phyloP scores from a whole-genome alignment of 2,329 filamentous ascomycete genomes.

The Phialemoniopsis sp. region DNA sequence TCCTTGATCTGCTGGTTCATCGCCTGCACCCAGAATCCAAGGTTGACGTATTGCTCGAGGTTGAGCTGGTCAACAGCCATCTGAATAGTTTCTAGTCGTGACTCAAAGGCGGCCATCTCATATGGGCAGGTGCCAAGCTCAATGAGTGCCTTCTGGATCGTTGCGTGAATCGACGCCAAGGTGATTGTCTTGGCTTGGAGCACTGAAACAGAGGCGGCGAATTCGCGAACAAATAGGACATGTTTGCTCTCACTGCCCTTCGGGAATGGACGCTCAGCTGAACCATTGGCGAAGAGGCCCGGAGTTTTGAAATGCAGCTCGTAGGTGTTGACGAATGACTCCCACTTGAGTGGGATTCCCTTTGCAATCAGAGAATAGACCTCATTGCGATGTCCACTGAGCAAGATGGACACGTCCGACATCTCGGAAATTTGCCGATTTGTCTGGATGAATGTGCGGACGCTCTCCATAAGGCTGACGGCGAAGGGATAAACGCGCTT shows the following conservation, averaged over 20 bases:
- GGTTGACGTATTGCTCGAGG: slow-evolving; percentile 91
- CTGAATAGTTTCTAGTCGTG: slow-evolving; percentile 81
- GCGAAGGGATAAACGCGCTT: slow-evolving; percentile 97
- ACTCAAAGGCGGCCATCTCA: slow-evolving; percentile 72
- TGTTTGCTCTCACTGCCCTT: slow-evolving; percentile 81
- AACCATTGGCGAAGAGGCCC: slow-evolving; percentile 52
- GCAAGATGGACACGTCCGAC: slow-evolving; percentile 79
- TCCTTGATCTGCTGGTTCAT: slow-evolving; percentile 83
- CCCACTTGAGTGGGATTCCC: slow-evolving; percentile 89
- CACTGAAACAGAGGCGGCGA: slow-evolving; percentile 80
- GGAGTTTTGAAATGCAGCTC: slow-evolving; percentile 78
- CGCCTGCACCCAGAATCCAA: slow-evolving; percentile 82
- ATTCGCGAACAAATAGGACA: slow-evolving; percentile 93
- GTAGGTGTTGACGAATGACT: slow-evolving; percentile 96
- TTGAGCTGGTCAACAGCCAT: slow-evolving; percentile 94
- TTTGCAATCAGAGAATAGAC: slow-evolving; percentile 80
- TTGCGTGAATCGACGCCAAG: slow-evolving; percentile 75
- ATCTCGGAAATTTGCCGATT: slow-evolving; percentile 79
- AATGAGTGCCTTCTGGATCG: slow-evolving; percentile 72
- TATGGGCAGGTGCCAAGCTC: slow-evolving; percentile 86
- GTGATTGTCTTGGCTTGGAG: slow-evolving; percentile 84
- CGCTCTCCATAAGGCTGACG: slow-evolving; percentile 97
- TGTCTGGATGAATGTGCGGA: slow-evolving; percentile 89
- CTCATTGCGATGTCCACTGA: slow-evolving; percentile 89
- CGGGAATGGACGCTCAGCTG: slow-evolving; percentile 52